Evolutionary conservation across 2,329 filamentous ascomycete species (phyloP), one percentile per base, ranked within the genome.

Genomic region (Beauveria scarabaeidicola): DNA sequence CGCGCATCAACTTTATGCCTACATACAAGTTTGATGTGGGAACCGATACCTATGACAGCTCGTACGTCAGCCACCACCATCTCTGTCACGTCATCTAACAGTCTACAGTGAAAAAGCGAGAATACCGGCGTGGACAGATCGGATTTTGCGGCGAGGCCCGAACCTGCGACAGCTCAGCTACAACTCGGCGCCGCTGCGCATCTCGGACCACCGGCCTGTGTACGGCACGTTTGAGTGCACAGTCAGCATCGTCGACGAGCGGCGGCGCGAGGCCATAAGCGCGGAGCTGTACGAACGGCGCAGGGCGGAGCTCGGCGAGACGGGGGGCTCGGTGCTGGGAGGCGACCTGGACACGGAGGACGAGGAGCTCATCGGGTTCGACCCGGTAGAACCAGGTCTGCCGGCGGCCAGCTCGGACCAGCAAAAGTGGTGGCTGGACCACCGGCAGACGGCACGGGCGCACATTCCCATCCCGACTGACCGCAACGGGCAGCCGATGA

Each of bases 101-200:
- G 5, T 48, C 17, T 59, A n/a, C 36, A 63, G 87, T 52, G 93
- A 97, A 68, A 99, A 99, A 72, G 86, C 88, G 58, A 87, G 94
- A 17, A 97, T 97, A 63, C 94, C 94, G 3, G 94, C 94, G 0
- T 99, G 94, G 94, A 97, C 92, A 62, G 94, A 99, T 73, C 89
- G 94, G 41, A 89, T 99, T 50, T 76, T 99, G 9, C 87, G 90
- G 61, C 95, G 92, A 74, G 94, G 94, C 8, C 77, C 83, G 61
- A 92, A 91, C 65, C 81, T 99, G 40, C 85, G 86, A 46, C 94
- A 97, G 70, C 78, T 89, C 11, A 82, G 89, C 36, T 99, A 99
- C 73, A 84, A 90, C 67, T 87, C 84, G 57, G 91, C 92, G 3
- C 86, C 90, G 32, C 78, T 99, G 40, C 84, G 82, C 13, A 96